phyloP scores from a whole-genome alignment of 352 stramenopile species.

The Blastocystis sp. region DNA sequence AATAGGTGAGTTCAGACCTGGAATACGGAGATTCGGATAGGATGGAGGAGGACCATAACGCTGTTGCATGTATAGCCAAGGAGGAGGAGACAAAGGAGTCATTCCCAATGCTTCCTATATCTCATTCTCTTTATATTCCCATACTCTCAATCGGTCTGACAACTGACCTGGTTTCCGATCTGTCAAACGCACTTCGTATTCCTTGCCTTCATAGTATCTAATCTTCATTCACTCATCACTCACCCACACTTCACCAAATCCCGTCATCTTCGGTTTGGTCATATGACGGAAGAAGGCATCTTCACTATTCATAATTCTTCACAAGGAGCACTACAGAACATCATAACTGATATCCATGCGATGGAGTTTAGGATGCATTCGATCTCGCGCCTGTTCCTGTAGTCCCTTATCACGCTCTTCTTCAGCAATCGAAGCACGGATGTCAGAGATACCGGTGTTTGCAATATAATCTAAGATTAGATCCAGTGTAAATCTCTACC shows the following conservation, averaged over 20 bases:
- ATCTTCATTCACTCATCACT: neutral
- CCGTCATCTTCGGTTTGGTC: constrained; percentile 88
- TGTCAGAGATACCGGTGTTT: constrained; percentile 85
- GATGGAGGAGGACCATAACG: constrained; percentile 91
- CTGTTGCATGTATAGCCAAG: constrained; percentile 97
- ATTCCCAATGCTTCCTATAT: constrained; percentile 88
- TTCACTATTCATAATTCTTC: constrained; percentile 70
- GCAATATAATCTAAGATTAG: constrained; percentile 86
- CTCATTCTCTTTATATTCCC: constrained; percentile 55
- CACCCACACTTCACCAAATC: constrained; percentile 78
- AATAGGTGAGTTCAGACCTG: constrained; percentile 92
- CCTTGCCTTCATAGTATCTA: constrained; percentile 89
- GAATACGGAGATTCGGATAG: constrained; percentile 92
- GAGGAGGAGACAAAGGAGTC: constrained; percentile 83
- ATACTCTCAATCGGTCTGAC: constrained; percentile 73
- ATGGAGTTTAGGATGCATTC: constrained; percentile 90
- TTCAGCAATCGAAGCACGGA: constrained; percentile 77
- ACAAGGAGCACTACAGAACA: constrained; percentile 4
- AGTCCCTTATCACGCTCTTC: constrained; percentile 66
- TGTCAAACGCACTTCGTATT: constrained; percentile 86
- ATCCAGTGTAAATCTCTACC: neutral
- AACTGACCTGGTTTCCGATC: constrained; percentile 84
- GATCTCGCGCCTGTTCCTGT: constrained; percentile 83
- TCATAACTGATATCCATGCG: constrained; percentile 96
- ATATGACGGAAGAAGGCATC: constrained; percentile 98